These are phyloP conservation scores for Taphrina populina DNA, from an alignment of 1,139 yeast species.

Conservation along the genomic window DNA sequence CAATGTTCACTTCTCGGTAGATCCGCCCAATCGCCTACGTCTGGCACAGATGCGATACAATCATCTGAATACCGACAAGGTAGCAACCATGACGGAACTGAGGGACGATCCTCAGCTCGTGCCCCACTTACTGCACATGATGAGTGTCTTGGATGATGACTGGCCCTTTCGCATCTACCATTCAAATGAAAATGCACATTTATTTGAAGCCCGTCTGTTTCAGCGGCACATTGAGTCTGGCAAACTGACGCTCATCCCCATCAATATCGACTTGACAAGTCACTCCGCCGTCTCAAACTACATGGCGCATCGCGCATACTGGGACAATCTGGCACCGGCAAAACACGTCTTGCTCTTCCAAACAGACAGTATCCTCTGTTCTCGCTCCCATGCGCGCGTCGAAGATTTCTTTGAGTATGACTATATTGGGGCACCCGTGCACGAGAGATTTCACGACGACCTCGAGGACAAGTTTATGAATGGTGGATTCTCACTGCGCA, in stretches of 20 bases:
- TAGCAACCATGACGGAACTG: slow-evolving; percentile 21
- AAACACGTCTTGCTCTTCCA: slow-evolving; percentile 28
- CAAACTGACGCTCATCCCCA: slow-evolving; percentile 12
- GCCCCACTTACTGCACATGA: slow-evolving; percentile 20
- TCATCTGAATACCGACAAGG: slow-evolving; percentile 17
- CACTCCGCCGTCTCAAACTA: slow-evolving; percentile 16
- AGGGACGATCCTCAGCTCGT: slow-evolving; percentile 16
- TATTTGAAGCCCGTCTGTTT: slow-evolving; percentile 6
- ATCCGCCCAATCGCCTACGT: background rate
- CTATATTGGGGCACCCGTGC: slow-evolving; percentile 27
- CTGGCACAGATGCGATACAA: slow-evolving; percentile 1
- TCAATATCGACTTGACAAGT: slow-evolving; percentile 5
- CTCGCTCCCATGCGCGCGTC: slow-evolving; percentile 14
- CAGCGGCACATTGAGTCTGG: slow-evolving; percentile 15
- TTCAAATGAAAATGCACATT: slow-evolving; percentile 14
- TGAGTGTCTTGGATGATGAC: slow-evolving; percentile 16
- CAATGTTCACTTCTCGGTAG: slow-evolving; percentile 9
- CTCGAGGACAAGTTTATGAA: slow-evolving; percentile 12
- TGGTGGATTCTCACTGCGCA: slow-evolving; percentile 25
- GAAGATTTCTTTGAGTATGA: slow-evolving; percentile 26
- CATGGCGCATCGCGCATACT: slow-evolving; percentile 14
- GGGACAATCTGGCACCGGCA: slow-evolving; percentile 30
- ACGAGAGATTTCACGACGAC: background rate
- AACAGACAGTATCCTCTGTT: slow-evolving; percentile 19
- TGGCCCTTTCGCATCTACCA: slow-evolving; percentile 32